Evolutionary conservation across 202 grass and related monocot genomes (phyloP).

Genomic region (Cymbopogon flexuosus): DNA sequence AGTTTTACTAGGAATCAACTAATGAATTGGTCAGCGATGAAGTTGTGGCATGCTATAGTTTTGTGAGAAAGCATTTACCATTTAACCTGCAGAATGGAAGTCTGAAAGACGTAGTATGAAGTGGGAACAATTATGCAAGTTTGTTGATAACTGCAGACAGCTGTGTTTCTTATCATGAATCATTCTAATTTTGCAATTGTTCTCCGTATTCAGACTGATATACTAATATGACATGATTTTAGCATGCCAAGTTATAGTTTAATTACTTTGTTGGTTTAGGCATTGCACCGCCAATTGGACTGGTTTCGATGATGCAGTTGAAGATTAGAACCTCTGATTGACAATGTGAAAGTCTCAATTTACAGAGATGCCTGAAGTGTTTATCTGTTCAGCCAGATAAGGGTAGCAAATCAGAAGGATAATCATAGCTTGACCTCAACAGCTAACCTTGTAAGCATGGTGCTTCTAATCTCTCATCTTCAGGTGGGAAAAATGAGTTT

Average conservation of each 20-base stretch:
- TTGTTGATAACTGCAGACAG: neutral
- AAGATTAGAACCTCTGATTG: neutral
- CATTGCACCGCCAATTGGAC: neutral
- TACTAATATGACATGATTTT: neutral
- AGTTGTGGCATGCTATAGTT: neutral
- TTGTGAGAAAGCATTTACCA: too few relatives aligned
- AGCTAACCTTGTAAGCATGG: slow-evolving; percentile 23
- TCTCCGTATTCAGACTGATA: neutral
- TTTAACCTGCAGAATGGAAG: too few relatives aligned
- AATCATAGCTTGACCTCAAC: slow-evolving; percentile 1
- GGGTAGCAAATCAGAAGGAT: slow-evolving; percentile 38
- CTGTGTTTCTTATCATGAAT: neutral
- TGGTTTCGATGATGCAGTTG: neutral
- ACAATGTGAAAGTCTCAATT: neutral
- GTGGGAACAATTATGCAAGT: too few relatives aligned
- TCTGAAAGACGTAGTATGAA: too few relatives aligned
- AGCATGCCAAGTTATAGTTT: neutral
- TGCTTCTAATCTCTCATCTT: slow-evolving; percentile 26
- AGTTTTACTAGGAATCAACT: neutral
- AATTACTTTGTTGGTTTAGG: neutral
- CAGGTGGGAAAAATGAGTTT: slow-evolving; percentile 44
- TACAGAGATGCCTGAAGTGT: slow-evolving; percentile 57
- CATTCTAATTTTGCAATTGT: neutral
- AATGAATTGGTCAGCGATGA: neutral
- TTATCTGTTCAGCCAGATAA: slow-evolving; percentile 51